Percentiles rank a stretch among this genome's conserved stretches.
phyloP scores from a whole-genome alignment of 2,329 filamentous ascomycete species.

The Fusarium albidum region DNA sequence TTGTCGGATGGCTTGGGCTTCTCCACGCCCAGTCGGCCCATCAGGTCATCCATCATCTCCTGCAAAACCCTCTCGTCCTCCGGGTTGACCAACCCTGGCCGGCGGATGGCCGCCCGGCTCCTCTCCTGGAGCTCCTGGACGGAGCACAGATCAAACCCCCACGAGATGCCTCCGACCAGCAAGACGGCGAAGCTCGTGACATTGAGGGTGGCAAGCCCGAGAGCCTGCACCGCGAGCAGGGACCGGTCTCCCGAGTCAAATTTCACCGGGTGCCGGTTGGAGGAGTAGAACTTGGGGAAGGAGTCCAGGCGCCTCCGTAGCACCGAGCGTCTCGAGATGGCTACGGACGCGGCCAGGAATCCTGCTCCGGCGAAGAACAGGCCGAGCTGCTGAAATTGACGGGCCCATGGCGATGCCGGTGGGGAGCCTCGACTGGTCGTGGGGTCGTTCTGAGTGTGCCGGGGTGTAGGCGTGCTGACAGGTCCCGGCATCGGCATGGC shows the following conservation, averaged over 20 bases:
- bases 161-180: slow-evolving; percentile 75
- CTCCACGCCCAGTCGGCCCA: slow-evolving; percentile 59
- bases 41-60: slow-evolving; percentile 66
- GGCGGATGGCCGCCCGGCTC: slow-evolving; percentile 55
- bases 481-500: slow-evolving; percentile 31
- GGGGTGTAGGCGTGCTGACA: slow-evolving; percentile 9
- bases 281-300: slow-evolving; percentile 76
- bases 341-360: slow-evolving; percentile 76
- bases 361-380: slow-evolving; percentile 78
- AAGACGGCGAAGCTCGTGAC: slow-evolving; percentile 80
- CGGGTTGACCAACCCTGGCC: slow-evolving; percentile 43
- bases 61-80: slow-evolving; percentile 69
- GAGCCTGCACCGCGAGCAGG: slow-evolving; percentile 80
- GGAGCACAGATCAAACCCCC: slow-evolving; percentile 78
- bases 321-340: slow-evolving; percentile 77
- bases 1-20: slow-evolving; percentile 28
- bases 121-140: slow-evolving; percentile 69
- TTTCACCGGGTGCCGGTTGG: slow-evolving; percentile 52
- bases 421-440: slow-evolving; percentile 27
- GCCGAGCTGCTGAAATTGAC: slow-evolving; percentile 66
- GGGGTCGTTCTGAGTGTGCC: slow-evolving; percentile 14
- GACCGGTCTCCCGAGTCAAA: slow-evolving; percentile 44
- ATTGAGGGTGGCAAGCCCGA: slow-evolving; percentile 88
- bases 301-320: slow-evolving; percentile 66
- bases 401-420: slow-evolving; percentile 47